Evolutionary conservation across 106 monocot species (phyloP), one percentile per base, ranked within the genome.

Genomic region (Narthecium ossifragum): DNA sequence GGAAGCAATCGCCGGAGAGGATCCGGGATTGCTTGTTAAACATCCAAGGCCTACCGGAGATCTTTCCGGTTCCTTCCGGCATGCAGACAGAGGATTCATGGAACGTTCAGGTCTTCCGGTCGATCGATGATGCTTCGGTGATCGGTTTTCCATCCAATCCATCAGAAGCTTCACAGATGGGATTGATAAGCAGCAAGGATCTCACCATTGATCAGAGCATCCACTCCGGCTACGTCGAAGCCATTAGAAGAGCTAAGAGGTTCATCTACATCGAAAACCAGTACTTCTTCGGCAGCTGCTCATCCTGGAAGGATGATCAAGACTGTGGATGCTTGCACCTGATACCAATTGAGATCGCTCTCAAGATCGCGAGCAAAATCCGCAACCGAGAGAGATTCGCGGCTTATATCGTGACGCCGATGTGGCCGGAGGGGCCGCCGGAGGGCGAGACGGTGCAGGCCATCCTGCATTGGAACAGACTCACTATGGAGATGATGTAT

Each of bases 181-280:
- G n/a, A n/a, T 52, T 0, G 11, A 7, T 21, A 18, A 34, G 12
- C 10, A 64, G 64, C 7, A 66, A 75, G 28, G 49, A 75, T 26
- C 49, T 52, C 8, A 43, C 68, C 14, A 68, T 81, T 17, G 92
- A 92, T 36, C 68, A 68, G 12, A 92, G 88, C 78, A 79, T 92
- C 12, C 92, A 92, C 4, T 48, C 72, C 0, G 78, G 60, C 17
- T 92, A 92, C 56, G 70, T 92, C 5, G 64, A 72, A 28, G 88
- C 88, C 8, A 88, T 92, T 22, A 59, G 92, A 23, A 31, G 84
- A 27, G 92, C 88, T 2, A 31, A 78, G 47, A 60, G 81, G 53
- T 87, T 92, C 59, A 71, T 92, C 15, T 92, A 92, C 75, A 76
- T 92, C 7, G 87, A 92, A 61, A 92, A 88, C 68, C 92, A 92